Evolutionary conservation across 1,284 basidiomycete genomes (phyloP).

Genomic region (Microbotryomycetes sp.): DNA sequence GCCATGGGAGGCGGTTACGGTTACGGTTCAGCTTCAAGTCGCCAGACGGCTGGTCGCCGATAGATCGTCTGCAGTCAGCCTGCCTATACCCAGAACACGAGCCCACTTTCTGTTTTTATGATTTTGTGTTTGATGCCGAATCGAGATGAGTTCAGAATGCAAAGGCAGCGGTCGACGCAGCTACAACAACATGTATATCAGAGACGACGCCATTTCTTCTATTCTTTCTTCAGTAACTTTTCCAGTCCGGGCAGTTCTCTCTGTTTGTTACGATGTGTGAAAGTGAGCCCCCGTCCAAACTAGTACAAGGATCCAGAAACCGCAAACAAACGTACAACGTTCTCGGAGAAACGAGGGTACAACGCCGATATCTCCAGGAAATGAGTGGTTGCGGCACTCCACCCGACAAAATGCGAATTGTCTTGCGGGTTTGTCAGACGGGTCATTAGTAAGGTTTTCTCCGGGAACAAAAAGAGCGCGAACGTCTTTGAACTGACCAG

Average conservation of each 20-base stretch:
- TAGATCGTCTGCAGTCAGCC: background rate
- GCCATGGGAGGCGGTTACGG: constrained; percentile 21
- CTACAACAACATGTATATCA: background rate
- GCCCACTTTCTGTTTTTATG: background rate
- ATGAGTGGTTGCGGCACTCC: constrained; percentile 26
- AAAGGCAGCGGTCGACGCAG: too few relatives aligned
- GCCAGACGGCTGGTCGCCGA: constrained; percentile 4
- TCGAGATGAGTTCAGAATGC: too few relatives aligned
- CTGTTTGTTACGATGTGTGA: too few relatives aligned
- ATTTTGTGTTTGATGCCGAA: background rate
- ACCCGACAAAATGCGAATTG: background rate
- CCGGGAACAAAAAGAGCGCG: too few relatives aligned
- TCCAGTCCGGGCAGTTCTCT: background rate
- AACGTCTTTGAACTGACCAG: background rate
- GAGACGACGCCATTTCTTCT: background rate
- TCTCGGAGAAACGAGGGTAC: constrained; percentile 6
- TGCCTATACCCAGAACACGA: background rate
- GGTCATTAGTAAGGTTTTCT: too few relatives aligned
- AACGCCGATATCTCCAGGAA: constrained; percentile 24
- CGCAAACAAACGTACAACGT: constrained; percentile 8
- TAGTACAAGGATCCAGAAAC: background rate
- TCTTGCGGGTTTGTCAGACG: too few relatives aligned
- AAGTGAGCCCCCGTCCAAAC: too few relatives aligned
- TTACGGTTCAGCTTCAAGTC: constrained; percentile 21
- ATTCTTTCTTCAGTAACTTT: background rate